Conservation (phyloP, 768 basidiomycete genomes). For the Xerocomellus dryophilus region DNA sequence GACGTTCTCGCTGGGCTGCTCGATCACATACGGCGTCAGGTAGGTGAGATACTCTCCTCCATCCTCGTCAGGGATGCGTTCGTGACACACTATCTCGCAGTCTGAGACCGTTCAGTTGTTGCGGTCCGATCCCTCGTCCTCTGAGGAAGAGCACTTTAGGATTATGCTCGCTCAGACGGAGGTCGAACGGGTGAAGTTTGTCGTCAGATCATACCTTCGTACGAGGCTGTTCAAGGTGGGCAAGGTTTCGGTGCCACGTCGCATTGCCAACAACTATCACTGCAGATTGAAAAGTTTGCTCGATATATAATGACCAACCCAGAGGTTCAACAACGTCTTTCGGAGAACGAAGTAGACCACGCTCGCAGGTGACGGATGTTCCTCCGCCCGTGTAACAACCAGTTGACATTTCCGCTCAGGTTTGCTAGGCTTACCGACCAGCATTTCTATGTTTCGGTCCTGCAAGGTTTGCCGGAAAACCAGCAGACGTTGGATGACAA, state of each 20-base stretch:
- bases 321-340: constrained; percentile 72
- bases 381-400: neutral
- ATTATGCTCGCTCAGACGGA: constrained; percentile 94
- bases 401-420: constrained; percentile 36
- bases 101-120: constrained; percentile 74
- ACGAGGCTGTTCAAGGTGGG: constrained; percentile 81
- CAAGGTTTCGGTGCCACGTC: neutral
- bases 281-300: constrained; percentile 85
- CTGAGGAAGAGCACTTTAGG: constrained; percentile 90
- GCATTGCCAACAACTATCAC: neutral
- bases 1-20: constrained; percentile 61
- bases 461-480: constrained; percentile 76
- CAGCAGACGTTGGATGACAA: constrained; percentile 78
- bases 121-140: constrained; percentile 76
- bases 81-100: constrained; percentile 37
- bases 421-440: constrained; percentile 74
- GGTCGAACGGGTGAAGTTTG: constrained; percentile 90
- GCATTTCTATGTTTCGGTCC: constrained; percentile 75
- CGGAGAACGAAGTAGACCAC: constrained; percentile 78
- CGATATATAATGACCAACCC: constrained; percentile 71
- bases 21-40: constrained; percentile 81
- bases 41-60: constrained; percentile 35
- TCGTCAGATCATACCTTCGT: constrained; percentile 85
- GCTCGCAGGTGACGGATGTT: constrained; percentile 57
- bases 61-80: neutral